Base-by-base conservation (phyloP, 192 early-diverging fungal genomes). In the Kappamyces sp. region DNA sequence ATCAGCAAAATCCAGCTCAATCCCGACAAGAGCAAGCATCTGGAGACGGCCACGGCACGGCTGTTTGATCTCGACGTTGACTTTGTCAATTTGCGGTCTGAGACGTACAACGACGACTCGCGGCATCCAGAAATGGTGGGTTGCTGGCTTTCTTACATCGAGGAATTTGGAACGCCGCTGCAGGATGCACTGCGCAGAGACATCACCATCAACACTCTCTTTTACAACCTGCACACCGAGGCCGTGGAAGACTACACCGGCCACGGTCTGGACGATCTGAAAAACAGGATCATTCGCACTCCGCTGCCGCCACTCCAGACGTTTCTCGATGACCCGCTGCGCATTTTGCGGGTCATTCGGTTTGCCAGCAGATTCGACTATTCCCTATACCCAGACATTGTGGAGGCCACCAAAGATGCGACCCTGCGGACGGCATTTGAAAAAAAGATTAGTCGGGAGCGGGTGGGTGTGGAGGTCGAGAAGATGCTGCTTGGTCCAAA, bases 181-280 rank as follows among this genome's bases (percentile, higher is more conserved):
- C 86, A 99, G 59, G 96, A 99, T 64, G 94, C 96, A 4, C 67
- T 81, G 47, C 85, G 96, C 0, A 80, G 96, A n/a, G 96, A 99
- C 67, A 91, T 86, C 8, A 99, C 96, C 29, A 94, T 99, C 66
- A 99, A 99, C 61, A 86, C 93, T 9, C 74, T 99, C 47, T 96
- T 99, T 54, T 99, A 93, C 74, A 99, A 99, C 69, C 80, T 99
- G 8, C 84, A 90, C 57, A 89, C 91, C 0, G 53, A 67, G 0
- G 4, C 68, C 35, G 87, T 97, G 5, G 94, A 97, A 73, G 94
- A 97, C 68, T 91, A 85, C 54, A 94, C 89, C 2, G 71, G 74
- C n/a, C 34, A 75, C 62, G 93, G 96, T 12, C 47, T 95, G 1
- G 45, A 65, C 1, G 96, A 99, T 64, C 65, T 99, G 52, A 43